Evolutionary conservation across 2,329 filamentous ascomycete genomes (phyloP), one percentile per base, ranked within the genome.

Genomic region (Aureobasidium sp.): DNA sequence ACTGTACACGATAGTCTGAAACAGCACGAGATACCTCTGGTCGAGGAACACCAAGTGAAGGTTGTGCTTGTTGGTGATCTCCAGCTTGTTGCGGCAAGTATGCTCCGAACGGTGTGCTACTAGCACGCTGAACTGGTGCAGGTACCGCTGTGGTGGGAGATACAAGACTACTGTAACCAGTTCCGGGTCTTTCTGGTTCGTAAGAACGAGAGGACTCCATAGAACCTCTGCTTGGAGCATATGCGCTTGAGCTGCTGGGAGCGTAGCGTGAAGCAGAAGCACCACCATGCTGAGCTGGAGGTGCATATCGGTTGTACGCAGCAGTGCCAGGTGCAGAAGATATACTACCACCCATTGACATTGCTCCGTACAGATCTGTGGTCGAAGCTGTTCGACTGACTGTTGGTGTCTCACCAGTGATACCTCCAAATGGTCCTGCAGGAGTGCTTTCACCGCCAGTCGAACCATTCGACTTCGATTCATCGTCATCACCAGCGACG

Each of bases 401-500:
- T n/a, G 66, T 66, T 20, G 77, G 75, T 17, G 74, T 78, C 36
- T 86, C 85, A n/a, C 88, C 85, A 32, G 88, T 82, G 58, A 97
- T 85, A 60, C 88, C 88, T 8, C 89, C 87, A 73, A 99, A 97
- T 1, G 91, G 91, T 0, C 91, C 90, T 58, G 82, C 75, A 37
- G 62, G 62, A 36, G 53, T 56, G 23, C 73, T 76, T 55, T 83
- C 82, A 37, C 74, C 79, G 48, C 84, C 84, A 5, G 78, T 79
- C 13, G 84, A 79, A 9, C 79, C 84, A 60, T 81, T 81, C 0
- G 83, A 84, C 10, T 80, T 80, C 37, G 80, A 80, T 57, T 91
- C 88, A 58, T 84, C 84, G 61, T 97, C 93, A 64, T 97, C 93
- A 15, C 94, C 95, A 57, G 89, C 87, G 64, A 99, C 91, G 71